A percentile compares a stretch with the other conserved stretches of the same genome.
These are phyloP conservation scores for Moelleriella libera DNA, from an alignment of 2,329 filamentous ascomycete species.

Conservation along the genomic window DNA sequence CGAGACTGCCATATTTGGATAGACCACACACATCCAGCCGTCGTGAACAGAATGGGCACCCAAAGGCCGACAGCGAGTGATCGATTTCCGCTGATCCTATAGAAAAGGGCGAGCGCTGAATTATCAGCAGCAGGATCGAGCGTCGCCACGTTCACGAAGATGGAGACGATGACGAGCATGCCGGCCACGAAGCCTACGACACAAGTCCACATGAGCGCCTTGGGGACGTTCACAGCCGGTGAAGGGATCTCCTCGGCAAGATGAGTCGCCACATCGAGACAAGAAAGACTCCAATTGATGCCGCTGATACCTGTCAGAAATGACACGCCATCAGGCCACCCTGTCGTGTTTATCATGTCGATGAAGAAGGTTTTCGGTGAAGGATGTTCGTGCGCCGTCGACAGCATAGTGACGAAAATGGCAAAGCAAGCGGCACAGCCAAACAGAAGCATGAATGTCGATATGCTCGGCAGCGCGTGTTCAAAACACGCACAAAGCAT, in stretches of 20 bases:
- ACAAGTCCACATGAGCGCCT: conserved; percentile 9
- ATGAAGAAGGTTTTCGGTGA: conserved; percentile 10
- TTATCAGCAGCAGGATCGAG: conserved; percentile 8
- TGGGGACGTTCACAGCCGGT: conserved; percentile 9
- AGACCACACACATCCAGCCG: conserved; percentile 11
- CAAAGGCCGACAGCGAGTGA: conserved; percentile 10
- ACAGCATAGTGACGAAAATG: conserved; percentile 13
- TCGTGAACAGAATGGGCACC: conserved; percentile 10
- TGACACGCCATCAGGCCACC: conserved; percentile 13
- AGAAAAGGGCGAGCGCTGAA: conserved; percentile 10
- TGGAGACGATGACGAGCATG: conserved; percentile 8
- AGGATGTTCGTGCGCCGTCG: conserved; percentile 8
- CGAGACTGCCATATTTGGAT: conserved; percentile 16
- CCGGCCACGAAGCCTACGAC: conserved; percentile 10
- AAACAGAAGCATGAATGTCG: conserved; percentile 11
- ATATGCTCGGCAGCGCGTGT: conserved; percentile 11
- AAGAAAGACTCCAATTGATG: conserved; percentile 15
- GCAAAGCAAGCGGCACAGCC: conserved; percentile 10
- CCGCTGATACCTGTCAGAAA: conserved; percentile 15
- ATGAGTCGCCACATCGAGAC: conserved; percentile 14
- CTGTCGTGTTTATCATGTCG: conserved; percentile 9
- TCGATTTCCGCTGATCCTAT: conserved; percentile 10
- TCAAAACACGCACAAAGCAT: conserved; percentile 10
- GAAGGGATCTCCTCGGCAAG: conserved; percentile 15
- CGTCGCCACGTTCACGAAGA: conserved; percentile 8